Conservation (phyloP, 1,284 basidiomycete genomes). For the Ganoderma meredithae region DNA sequence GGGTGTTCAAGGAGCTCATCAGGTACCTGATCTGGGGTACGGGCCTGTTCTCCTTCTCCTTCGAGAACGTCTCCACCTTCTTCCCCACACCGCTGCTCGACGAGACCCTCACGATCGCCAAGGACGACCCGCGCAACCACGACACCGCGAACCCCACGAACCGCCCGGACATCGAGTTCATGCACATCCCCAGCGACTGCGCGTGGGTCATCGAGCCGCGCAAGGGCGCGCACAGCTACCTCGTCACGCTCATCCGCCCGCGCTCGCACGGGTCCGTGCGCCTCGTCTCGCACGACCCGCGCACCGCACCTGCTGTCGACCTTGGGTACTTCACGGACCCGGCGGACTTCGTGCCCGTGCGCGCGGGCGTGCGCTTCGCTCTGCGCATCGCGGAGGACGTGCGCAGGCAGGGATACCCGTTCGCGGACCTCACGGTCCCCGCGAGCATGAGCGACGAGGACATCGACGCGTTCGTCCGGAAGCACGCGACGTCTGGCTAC, state of each 20-base stretch:
- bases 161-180: conserved; percentile 47
- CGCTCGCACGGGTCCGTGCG: conserved; percentile 43
- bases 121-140: conserved; percentile 24
- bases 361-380: conserved; percentile 37
- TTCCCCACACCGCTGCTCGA: conserved; percentile 38
- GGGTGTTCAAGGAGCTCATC: conserved; percentile 38
- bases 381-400: conserved; percentile 41
- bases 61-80: conserved; percentile 41
- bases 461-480: conserved; percentile 36
- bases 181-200: conserved; percentile 36
- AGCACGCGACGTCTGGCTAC: conserved; percentile 35
- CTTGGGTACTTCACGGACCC: conserved; percentile 39
- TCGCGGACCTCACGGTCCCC: conserved; percentile 42
- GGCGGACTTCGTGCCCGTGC: conserved; percentile 37
- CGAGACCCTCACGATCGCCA: conserved; percentile 6
- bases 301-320: conserved; percentile 41
- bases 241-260: conserved; percentile 42
- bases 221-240: conserved; percentile 39
- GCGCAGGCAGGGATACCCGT: conserved; percentile 41
- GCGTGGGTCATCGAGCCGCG: conserved; percentile 29
- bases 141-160: conserved; percentile 35
- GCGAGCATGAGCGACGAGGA: conserved; percentile 30
- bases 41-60: conserved; percentile 41
- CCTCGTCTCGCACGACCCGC: conserved; percentile 43
- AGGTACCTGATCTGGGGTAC: conserved; percentile 41